Evolutionary conservation across 2,329 filamentous ascomycete genomes (phyloP).

Genomic region (Venturia pyrina): DNA sequence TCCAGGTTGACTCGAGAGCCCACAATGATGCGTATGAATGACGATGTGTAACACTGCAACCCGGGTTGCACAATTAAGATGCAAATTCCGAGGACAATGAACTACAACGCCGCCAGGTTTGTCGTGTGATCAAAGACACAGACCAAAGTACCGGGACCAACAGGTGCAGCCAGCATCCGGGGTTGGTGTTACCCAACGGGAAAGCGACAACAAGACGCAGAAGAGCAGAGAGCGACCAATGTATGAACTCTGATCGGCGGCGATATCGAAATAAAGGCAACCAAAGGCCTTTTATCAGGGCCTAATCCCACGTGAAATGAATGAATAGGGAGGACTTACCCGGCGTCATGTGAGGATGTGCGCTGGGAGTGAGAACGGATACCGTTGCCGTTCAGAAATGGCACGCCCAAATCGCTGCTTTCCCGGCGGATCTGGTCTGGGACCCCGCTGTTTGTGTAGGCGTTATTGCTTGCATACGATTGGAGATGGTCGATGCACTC

Average conservation of each 20-base stretch:
- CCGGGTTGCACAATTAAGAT: constrained; percentile 20
- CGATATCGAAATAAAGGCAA: background rate
- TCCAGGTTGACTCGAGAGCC: constrained; percentile 7
- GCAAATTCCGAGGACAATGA: constrained; percentile 14
- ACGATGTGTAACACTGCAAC: constrained; percentile 12
- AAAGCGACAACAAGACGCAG: background rate
- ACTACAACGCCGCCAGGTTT: constrained; percentile 24
- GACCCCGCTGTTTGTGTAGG: constrained; percentile 29
- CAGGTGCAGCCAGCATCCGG: constrained; percentile 4
- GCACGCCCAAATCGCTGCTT: constrained; percentile 19
- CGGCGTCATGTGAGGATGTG: constrained; percentile 8
- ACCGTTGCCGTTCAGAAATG: background rate
- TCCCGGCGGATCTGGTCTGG: constrained; percentile 43
- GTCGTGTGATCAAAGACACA: constrained; percentile 37
- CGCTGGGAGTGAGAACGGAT: background rate
- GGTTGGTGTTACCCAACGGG: constrained; percentile 1
- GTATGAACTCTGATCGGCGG: background rate
- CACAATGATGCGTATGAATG: constrained; percentile 5
- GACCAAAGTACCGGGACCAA: constrained; percentile 16
- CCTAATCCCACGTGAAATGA: background rate
- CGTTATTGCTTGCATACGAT: constrained; percentile 35
- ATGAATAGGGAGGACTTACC: constrained; percentile 7
- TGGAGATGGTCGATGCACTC: constrained; percentile 36
- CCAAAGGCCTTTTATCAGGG: background rate
- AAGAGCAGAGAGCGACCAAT: background rate